Conservation (phyloP, 2,329 filamentous ascomycete species). For the Pseudogymnoascus sp. region DNA sequence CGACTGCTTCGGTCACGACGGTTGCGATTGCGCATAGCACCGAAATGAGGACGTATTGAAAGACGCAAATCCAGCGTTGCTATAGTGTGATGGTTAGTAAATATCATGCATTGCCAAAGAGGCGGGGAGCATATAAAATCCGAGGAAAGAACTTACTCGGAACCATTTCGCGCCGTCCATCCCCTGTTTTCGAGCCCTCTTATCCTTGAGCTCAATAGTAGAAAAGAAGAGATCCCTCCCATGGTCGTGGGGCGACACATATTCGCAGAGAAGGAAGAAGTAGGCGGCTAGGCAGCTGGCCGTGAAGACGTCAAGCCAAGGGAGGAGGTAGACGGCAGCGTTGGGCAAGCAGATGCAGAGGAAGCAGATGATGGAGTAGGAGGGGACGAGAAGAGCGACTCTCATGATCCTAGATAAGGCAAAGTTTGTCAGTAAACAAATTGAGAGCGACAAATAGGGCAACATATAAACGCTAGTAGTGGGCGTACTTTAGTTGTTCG, state of each 20-base stretch:
- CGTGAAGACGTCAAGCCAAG: background rate
- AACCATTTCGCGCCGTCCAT: background rate
- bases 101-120: background rate
- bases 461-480: background rate
- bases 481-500: background rate
- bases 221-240: background rate
- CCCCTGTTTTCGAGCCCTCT: background rate
- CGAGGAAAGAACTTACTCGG: background rate
- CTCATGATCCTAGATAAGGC: background rate
- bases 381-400: background rate
- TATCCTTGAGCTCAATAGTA: background rate
- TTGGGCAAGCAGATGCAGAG: background rate
- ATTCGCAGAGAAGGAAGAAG: background rate
- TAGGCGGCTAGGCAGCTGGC: background rate
- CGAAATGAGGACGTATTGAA: background rate
- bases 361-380: background rate
- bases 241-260: background rate
- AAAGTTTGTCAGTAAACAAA: background rate
- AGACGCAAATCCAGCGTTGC: background rate
- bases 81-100: background rate
- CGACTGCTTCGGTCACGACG: slow-evolving; percentile 28
- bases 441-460: background rate
- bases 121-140: background rate
- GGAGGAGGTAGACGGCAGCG: background rate
- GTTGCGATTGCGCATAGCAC: slow-evolving; percentile 34